phyloP scores from a whole-genome alignment of 2,329 filamentous ascomycete species.

The Aspergillus versicolor region DNA sequence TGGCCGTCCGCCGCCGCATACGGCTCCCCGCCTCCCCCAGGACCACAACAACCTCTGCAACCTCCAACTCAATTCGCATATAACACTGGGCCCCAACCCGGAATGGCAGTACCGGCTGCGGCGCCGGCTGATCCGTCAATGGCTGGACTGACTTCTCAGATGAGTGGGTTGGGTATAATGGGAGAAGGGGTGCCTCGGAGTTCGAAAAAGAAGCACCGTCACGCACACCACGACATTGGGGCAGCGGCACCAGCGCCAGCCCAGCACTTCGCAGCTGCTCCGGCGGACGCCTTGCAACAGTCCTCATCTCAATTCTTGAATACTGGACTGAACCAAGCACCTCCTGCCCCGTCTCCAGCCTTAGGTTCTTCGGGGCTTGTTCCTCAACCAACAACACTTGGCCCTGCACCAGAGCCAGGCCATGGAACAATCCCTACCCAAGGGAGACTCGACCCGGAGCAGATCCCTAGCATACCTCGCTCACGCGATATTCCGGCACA shows the following conservation, averaged over 20 bases:
- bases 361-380: constrained; percentile 24
- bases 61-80: constrained; percentile 28
- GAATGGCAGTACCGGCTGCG: constrained; percentile 13
- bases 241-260: constrained; percentile 49
- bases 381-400: constrained; percentile 39
- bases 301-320: constrained; percentile 61
- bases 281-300: constrained; percentile 44
- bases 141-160: constrained; percentile 59
- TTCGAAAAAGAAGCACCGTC: constrained; percentile 86
- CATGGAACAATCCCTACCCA: constrained; percentile 64
- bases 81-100: constrained; percentile 26
- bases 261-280: constrained; percentile 63
- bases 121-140: constrained; percentile 32
- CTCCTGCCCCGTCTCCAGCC: constrained; percentile 29
- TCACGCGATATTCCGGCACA: constrained; percentile 80
- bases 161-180: constrained; percentile 73
- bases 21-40: constrained; percentile 19
- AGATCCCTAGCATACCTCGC: constrained; percentile 85
- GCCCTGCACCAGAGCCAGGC: constrained; percentile 49
- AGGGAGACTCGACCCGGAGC: constrained; percentile 80
- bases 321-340: constrained; percentile 46
- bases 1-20: constrained; percentile 28
- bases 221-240: constrained; percentile 84
- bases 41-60: constrained; percentile 23
- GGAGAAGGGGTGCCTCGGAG: constrained; percentile 47